Base-by-base conservation (phyloP, 78 protist genomes). In the Dictyostelium discoideum region DNA sequence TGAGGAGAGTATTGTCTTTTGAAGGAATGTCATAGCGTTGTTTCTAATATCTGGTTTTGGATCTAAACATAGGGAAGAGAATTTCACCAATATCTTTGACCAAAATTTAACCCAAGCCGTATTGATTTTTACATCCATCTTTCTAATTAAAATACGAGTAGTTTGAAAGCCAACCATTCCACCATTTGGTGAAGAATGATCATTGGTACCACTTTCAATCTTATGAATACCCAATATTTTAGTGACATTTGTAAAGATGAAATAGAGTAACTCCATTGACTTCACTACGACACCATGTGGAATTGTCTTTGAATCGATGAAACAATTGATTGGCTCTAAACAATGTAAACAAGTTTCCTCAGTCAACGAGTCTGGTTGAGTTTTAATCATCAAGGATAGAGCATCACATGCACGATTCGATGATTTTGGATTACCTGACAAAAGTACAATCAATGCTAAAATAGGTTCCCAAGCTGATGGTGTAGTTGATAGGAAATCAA, bases 391-490 rank as follows among this genome's bases (percentile, higher is more conserved):
- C 10, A 82, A 20, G 0, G 88, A 10, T 8, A 90, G 37, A 24
- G 88, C 95, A 14, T 90, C 95, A 39, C 95, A 90, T 26, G 95
- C 80, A n/a, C 88, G 72, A 48, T 42, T 48, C 3, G 95, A 80
- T 3, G 85, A 40, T 26, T 82, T 81, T 67, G 80, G 95, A 72
- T 90, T 90, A 14, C 95, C 95, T 32, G 84, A 22, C 32, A 90
- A 50, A 5, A 90, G 11, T 3, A 82, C 48, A 10, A 90, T 82
- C 14, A 90, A 48, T 10, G 81, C 84, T 0, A 63, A 72, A n/a
- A 90, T 90, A 5, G 95, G 88, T 73, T 72, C 95, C 88, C 95
- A 90, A 4, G 72, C 69, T 2, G 29, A 20, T 8, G 74, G 95
- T 16, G 79, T 82, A 5, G 46, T n/a, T 0, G 88, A 39, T 1